phyloP scores from a whole-genome alignment of 768 basidiomycete species.

The Boletus rubescentipes region DNA sequence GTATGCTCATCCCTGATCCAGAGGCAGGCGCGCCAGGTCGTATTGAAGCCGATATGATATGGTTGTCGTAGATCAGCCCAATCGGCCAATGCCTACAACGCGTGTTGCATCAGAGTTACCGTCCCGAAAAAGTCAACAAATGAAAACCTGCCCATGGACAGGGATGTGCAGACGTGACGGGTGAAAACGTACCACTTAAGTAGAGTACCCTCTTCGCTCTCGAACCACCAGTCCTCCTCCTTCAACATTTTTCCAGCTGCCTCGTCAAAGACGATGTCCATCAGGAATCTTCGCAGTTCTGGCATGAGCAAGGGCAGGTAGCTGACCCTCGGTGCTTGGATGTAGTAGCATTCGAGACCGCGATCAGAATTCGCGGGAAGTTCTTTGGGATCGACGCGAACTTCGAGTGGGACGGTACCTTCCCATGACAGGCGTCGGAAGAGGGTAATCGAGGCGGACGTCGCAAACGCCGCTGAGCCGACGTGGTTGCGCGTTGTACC shows the following conservation, averaged over 20 bases:
- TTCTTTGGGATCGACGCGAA: slow-evolving; percentile 86
- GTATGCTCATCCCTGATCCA: slow-evolving; percentile 40
- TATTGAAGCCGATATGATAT: slow-evolving; percentile 61
- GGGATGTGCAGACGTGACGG: neutral
- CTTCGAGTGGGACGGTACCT: slow-evolving; percentile 84
- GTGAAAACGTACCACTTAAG: slow-evolving; percentile 77
- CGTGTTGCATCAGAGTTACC: slow-evolving; percentile 9
- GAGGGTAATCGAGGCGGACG: slow-evolving; percentile 68
- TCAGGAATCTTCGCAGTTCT: slow-evolving; percentile 83
- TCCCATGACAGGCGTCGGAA: slow-evolving; percentile 92
- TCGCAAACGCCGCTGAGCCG: slow-evolving; percentile 45
- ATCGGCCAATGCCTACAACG: slow-evolving; percentile 92
- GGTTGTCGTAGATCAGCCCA: slow-evolving; percentile 89
- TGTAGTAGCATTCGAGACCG: slow-evolving; percentile 85
- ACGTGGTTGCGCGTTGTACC: slow-evolving; percentile 50
- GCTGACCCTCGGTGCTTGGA: slow-evolving; percentile 87
- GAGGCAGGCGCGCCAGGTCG: slow-evolving; percentile 40
- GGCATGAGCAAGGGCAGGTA: slow-evolving; percentile 92
- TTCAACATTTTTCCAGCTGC: slow-evolving; percentile 69
- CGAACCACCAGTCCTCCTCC: slow-evolving; percentile 98
- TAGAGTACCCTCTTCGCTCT: slow-evolving; percentile 76
- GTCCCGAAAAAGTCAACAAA: neutral
- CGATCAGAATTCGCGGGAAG: slow-evolving; percentile 89
- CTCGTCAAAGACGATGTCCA: slow-evolving; percentile 93
- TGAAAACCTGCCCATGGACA: neutral